Evolutionary conservation across 208 protist genomes (phyloP), one percentile per base, ranked within the genome.

Genomic region (Wallacemonas sp.): DNA sequence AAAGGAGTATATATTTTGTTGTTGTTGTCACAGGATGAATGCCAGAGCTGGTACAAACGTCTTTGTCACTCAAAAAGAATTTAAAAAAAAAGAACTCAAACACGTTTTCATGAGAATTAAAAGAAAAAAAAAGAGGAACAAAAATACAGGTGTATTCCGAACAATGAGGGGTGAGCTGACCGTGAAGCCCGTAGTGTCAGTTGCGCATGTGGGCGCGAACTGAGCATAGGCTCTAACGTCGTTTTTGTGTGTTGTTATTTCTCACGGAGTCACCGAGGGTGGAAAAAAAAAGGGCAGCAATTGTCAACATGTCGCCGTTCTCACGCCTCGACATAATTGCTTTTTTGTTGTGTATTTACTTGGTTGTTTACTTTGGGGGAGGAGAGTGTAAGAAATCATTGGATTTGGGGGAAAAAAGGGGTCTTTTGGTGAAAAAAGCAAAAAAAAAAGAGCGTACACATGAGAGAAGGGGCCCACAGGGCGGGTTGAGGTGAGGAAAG

Each of bases 41-140:
- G 14, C 49, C 21, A 49, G 34, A 49, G 15, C 22, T 21, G 45
- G 47, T 47, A 70, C 31, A 69, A 46, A 42, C 28, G 27, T 58
- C 58, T 55, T 63, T 26, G 47, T 15, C 31, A 0, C 31, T 45
- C 27, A n/a, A 46, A 17, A 45, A 63, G 54, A 56, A 19, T 17
- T 51, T 6, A 14, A 64, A 59, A 27, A 36, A 41, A 42, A 66
- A 49, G n/a, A n/a, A n/a, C n/a, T n/a, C n/a, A n/a, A n/a, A n/a
- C n/a, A 21, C 42, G 42, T 49, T 21, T 49, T 49, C 42, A 49
- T 49, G 15, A 21, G n/a, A n/a, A n/a, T n/a, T 11, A 51, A 8
- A 63, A 44, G 46, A 54, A 39, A 54, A 54, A 54, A 21, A 54
- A 54, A 19, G 17, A 54, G 21, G 22, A 22, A 49, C 26, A 30